Percentiles rank a stretch among this genome's conserved stretches.
phyloP scores from a whole-genome alignment of 192 early-diverging fungal genomes.

The Podila epicladia region DNA sequence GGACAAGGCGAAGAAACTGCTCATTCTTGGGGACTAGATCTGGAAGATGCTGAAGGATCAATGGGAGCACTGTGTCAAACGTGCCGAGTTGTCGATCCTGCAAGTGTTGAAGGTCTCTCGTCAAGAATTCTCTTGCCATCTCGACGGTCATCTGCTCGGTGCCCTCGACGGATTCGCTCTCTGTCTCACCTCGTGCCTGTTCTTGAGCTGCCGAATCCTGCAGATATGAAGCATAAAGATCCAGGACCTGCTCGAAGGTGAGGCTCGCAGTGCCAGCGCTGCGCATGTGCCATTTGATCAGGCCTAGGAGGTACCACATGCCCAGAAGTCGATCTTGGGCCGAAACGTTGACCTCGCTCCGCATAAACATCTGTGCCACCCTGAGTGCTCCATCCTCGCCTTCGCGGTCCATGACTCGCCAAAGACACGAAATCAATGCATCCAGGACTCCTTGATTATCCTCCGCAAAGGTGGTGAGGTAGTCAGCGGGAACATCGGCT shows the following conservation, averaged over 20 bases:
- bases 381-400: slow-evolving; percentile 29
- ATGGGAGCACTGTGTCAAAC: slow-evolving; percentile 54
- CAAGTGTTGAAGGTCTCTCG: slow-evolving; percentile 51
- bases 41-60: slow-evolving; percentile 53
- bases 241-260: slow-evolving; percentile 39
- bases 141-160: slow-evolving; percentile 24
- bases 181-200: neutral
- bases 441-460: slow-evolving; percentile 25
- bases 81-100: slow-evolving; percentile 54
- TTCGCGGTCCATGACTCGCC: slow-evolving; percentile 28
- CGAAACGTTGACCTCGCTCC: slow-evolving; percentile 17
- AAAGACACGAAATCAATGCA: slow-evolving; percentile 21
- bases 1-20: slow-evolving; percentile 38
- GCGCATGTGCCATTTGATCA: slow-evolving; percentile 17
- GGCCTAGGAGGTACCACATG: slow-evolving; percentile 44
- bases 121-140: slow-evolving; percentile 47
- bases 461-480: slow-evolving; percentile 19
- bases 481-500: slow-evolving; percentile 40
- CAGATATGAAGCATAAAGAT: slow-evolving; percentile 50
- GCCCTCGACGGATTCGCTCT: slow-evolving; percentile 19
- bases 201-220: slow-evolving; percentile 28
- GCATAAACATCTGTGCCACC: slow-evolving; percentile 29
- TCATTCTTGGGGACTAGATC: slow-evolving; percentile 40
- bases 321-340: slow-evolving; percentile 14
- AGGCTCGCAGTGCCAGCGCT: slow-evolving; percentile 13